Percentiles rank a stretch among this genome's conserved stretches.
Evolutionary conservation across 2,329 filamentous ascomycete species (phyloP).

Genomic region (Trichoderma brevicompactum): DNA sequence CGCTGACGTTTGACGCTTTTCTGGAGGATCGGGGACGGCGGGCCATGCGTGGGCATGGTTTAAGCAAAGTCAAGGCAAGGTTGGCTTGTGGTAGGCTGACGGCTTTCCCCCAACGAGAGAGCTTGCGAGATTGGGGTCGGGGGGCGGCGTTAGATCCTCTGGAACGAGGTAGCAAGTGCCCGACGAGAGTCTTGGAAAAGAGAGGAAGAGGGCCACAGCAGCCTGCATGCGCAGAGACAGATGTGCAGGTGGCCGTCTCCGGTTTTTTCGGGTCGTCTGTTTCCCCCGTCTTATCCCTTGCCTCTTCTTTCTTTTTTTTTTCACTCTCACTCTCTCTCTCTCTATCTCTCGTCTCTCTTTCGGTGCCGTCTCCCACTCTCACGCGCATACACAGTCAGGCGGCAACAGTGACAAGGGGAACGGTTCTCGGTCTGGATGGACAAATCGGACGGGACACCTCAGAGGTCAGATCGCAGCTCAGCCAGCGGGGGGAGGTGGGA

Average conservation of each 20-base stretch:
- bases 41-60: slow-evolving; percentile 44
- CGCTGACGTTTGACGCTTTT: slow-evolving; percentile 59
- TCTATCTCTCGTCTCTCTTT: background rate
- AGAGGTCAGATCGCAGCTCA: slow-evolving; percentile 22
- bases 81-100: slow-evolving; percentile 17
- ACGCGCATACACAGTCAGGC: slow-evolving; percentile 17
- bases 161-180: background rate
- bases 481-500: slow-evolving; percentile 23
- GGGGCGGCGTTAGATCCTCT: slow-evolving; percentile 19
- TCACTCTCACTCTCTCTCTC: too few relatives aligned
- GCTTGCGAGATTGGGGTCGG: slow-evolving; percentile 15
- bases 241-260: background rate
- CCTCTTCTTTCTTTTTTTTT: slow-evolving; percentile 8
- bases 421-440: slow-evolving; percentile 12
- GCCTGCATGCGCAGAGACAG: slow-evolving; percentile 19
- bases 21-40: slow-evolving; percentile 55
- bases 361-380: background rate
- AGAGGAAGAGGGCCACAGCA: slow-evolving; percentile 14
- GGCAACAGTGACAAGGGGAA: slow-evolving; percentile 18
- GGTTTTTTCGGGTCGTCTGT: slow-evolving; percentile 1
- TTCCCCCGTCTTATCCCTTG: slow-evolving; percentile 11
- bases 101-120: slow-evolving; percentile 7
- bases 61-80: background rate
- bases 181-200: slow-evolving; percentile 3
- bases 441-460: slow-evolving; percentile 17